Percentiles rank a stretch among this genome's conserved stretches.
These are phyloP conservation scores for Arthroderma sp. DNA, from an alignment of 2,329 filamentous ascomycete genomes.

Conservation along the genomic window DNA sequence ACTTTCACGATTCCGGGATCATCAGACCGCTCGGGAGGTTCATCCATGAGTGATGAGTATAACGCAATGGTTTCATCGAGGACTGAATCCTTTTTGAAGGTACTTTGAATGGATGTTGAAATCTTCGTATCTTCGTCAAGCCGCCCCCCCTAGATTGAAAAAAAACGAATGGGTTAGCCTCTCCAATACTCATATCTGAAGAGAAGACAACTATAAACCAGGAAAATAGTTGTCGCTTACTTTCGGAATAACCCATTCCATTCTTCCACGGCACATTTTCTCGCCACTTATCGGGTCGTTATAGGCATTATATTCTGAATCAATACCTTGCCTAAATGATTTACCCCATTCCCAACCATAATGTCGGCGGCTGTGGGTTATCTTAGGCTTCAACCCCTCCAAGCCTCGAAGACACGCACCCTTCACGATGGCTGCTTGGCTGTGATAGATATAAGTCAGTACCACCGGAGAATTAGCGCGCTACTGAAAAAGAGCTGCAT, in stretches of 20 bases:
- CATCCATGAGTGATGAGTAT: slow-evolving; percentile 3
- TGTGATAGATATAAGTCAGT: background rate
- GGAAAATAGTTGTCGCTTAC: slow-evolving; percentile 1
- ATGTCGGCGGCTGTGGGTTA: slow-evolving; percentile 6
- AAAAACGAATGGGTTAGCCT: background rate
- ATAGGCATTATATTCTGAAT: slow-evolving; percentile 2
- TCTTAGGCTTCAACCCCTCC: slow-evolving; percentile 4
- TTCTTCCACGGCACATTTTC: slow-evolving; percentile 4
- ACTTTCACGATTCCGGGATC: slow-evolving; percentile 1
- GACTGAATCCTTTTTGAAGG: background rate
- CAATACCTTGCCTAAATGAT: slow-evolving; percentile 6
- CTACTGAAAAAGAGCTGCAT: too few species aligned
- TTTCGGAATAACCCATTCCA: slow-evolving; percentile 7
- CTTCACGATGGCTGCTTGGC: slow-evolving; percentile 9
- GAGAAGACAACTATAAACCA: background rate
- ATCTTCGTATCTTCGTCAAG: slow-evolving; percentile 2
- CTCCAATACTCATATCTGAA: background rate
- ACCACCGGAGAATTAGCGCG: too few species aligned
- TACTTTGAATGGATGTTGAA: background rate
- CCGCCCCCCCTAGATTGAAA: background rate
- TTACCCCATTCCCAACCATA: slow-evolving; percentile 6
- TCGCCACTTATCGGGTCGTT: slow-evolving; percentile 1
- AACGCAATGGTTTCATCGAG: slow-evolving; percentile 1
- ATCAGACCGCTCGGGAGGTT: background rate
- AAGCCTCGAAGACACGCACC: slow-evolving; percentile 7